Evolutionary conservation across 2,329 filamentous ascomycete species (phyloP), one percentile per base, ranked within the genome.

Genomic region (Phaeosphaeria sp.): DNA sequence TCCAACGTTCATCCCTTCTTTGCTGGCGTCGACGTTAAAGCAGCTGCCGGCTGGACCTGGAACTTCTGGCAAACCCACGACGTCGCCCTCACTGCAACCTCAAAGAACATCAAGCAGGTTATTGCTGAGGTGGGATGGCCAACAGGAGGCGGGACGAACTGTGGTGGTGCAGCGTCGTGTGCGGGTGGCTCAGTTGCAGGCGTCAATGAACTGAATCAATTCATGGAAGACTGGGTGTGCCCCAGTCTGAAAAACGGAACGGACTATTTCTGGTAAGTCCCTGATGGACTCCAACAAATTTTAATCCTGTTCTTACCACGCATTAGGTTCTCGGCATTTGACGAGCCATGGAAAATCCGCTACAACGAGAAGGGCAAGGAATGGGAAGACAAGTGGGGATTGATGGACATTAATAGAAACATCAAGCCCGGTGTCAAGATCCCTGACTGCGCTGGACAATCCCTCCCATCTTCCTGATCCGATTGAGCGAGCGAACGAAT

Each of bases 1-100:
- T 90, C 92, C 66, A 98, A 98, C 73, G 91, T 98, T 54, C 95
- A 98, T 74, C 94, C 95, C 0, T 97, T 98, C 83, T 98, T 98
- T 73, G 90, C 89, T 0, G 94, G 94, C 47, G 87, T 92, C 13
- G 81, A 84, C 0, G 89, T 88, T 1, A 80, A 85, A 1, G 75
- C 84, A 1, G 92, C 92, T 0, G 89, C 93, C 0, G 79, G 74
- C 7, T 98, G 94, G 94, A 96, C 94, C 0, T 91, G 83, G 79
- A 78, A 78, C 17, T 98, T 97, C 79, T 98, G 93, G 90, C 79
- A 89, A 46, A 80, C 77, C 10, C 83, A 93, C 56, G 89, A 94
- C 65, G 84, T 87, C 0, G 63, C 77, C 0, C 84, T 92, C 59
- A 91, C 89, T 59, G 78, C 76, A 11, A 77, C 77, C 22, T 77